Conservation (phyloP, 1,139 yeast genomes). For the Lodderomyces oxycetoniae region DNA sequence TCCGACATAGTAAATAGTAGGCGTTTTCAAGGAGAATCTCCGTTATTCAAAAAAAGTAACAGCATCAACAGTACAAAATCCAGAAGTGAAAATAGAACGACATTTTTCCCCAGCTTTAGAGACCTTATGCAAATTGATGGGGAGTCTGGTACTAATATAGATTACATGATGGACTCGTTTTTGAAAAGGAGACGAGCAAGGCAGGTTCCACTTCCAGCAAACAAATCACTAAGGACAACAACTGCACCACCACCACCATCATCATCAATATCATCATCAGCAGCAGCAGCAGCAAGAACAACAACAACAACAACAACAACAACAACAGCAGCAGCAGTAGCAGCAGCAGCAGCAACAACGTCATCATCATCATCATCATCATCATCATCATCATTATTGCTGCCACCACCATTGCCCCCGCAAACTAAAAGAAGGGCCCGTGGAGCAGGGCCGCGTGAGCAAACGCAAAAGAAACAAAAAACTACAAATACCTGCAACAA, state of each 20-base stretch:
- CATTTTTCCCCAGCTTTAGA: conserved; percentile 4
- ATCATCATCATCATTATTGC: neutral
- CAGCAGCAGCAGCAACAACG: neutral
- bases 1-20: neutral
- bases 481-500: conserved; percentile 3
- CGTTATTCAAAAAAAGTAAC: neutral
- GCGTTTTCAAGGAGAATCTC: neutral
- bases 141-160: conserved; percentile 14
- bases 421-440: conserved; percentile 5
- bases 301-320: neutral
- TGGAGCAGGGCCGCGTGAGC: neutral
- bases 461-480: conserved; percentile 10
- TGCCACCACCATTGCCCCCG: conserved; percentile 5
- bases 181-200: conserved; percentile 15
- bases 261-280: too few species aligned
- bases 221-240: too few species aligned
- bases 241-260: conserved; percentile 8
- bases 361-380: conserved; percentile 1
- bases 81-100: neutral
- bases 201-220: conserved; percentile 16
- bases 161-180: conserved; percentile 20
- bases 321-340: neutral
- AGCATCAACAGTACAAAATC: too few species aligned
- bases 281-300: too few species aligned
- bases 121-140: conserved; percentile 1